Percentiles rank a stretch among this genome's conserved stretches.
phyloP scores from a whole-genome alignment of 2,329 filamentous ascomycete genomes.

The Coccinonectria pachysandricola region DNA sequence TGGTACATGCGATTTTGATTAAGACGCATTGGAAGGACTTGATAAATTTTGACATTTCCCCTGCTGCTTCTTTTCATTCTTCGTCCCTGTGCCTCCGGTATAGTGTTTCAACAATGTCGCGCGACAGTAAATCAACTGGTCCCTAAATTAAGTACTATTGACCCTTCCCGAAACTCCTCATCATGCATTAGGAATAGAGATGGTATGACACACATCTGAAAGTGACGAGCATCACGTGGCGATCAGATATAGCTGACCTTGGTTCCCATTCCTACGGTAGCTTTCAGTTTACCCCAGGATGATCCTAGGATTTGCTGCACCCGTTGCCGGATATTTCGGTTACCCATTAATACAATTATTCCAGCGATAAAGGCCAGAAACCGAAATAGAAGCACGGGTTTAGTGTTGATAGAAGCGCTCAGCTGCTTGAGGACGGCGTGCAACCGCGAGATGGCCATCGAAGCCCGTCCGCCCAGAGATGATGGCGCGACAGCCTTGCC shows the following conservation, averaged over 20 bases:
- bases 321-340: slow-evolving; percentile 64
- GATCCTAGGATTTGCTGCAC: slow-evolving; percentile 57
- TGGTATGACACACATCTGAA: slow-evolving; percentile 14
- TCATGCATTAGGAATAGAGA: slow-evolving; percentile 16
- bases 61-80: too few relatives aligned
- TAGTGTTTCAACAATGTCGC: too few relatives aligned
- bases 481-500: slow-evolving; percentile 20
- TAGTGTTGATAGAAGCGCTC: slow-evolving; percentile 40
- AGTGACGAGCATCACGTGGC: slow-evolving; percentile 1
- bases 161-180: slow-evolving; percentile 22
- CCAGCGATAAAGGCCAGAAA: slow-evolving; percentile 72
- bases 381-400: slow-evolving; percentile 46
- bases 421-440: slow-evolving; percentile 41
- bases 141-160: too few relatives aligned
- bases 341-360: slow-evolving; percentile 65
- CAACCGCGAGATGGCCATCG: slow-evolving; percentile 42
- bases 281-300: slow-evolving; percentile 71
- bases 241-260: slow-evolving; percentile 89
- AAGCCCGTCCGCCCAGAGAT: slow-evolving; percentile 38
- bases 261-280: slow-evolving; percentile 89
- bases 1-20: too few relatives aligned
- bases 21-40: too few relatives aligned
- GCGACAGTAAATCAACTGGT: too few relatives aligned
- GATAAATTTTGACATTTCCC: too few relatives aligned
- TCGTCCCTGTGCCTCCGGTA: too few relatives aligned